Conservation (phyloP, 306 rosid species). For the Vigna angularis region DNA sequence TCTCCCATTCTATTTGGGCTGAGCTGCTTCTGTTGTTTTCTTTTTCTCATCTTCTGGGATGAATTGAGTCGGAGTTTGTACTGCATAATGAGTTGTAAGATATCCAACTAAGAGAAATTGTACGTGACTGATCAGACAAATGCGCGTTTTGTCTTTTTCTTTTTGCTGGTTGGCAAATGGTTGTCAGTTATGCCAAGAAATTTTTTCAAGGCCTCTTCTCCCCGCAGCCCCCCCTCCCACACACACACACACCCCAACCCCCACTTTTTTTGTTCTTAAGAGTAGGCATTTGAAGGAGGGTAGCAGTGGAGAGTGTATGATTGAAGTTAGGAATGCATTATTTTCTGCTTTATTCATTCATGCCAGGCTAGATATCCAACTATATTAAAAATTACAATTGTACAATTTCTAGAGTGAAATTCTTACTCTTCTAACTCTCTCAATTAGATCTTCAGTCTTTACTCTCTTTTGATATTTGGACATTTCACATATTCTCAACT, state of each 20-base stretch:
- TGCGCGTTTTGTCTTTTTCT: slow-evolving; percentile 1
- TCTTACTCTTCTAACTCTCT: too few species aligned
- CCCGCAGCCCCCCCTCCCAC: neutral
- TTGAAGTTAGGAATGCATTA: slow-evolving; percentile 36
- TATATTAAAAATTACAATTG: neutral
- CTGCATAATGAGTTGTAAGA: slow-evolving; percentile 23
- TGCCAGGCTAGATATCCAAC: slow-evolving; percentile 26
- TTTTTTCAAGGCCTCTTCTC: too few species aligned
- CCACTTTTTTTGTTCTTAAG: neutral
- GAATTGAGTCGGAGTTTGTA: slow-evolving; percentile 11
- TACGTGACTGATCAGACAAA: neutral
- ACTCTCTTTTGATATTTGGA: too few species aligned
- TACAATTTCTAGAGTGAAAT: neutral
- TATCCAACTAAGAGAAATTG: neutral
- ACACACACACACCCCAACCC: neutral
- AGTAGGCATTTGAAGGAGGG: slow-evolving; percentile 29
- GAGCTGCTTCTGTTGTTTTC: slow-evolving; percentile 26
- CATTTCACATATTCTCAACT: neutral
- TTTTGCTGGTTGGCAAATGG: neutral
- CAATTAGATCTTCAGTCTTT: too few species aligned
- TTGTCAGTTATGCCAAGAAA: neutral
- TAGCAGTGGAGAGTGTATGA: slow-evolving; percentile 29
- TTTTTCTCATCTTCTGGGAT: neutral
- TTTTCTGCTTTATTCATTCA: slow-evolving; percentile 15
- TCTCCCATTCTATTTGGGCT: slow-evolving; percentile 29